Evolutionary conservation across 192 early-diverging fungal species (phyloP).

Genomic region (Backusella mclennaniae): DNA sequence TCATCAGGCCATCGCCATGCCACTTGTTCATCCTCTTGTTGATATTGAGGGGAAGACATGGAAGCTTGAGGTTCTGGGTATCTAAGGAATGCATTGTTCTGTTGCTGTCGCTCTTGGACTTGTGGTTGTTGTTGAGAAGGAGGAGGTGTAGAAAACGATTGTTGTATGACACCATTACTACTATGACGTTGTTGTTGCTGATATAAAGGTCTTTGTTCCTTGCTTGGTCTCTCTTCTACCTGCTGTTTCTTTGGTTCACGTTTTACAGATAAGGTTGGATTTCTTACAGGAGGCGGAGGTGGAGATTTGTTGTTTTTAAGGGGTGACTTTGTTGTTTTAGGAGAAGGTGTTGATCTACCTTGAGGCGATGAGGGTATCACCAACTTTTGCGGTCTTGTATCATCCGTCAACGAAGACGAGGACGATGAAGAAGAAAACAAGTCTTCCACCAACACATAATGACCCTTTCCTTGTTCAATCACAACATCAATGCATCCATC

Average conservation of each 20-base stretch:
- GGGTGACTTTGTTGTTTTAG: neutral
- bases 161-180: neutral
- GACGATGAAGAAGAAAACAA: neutral
- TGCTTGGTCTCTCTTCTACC: too few relatives aligned
- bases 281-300: conserved; percentile 3
- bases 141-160: conserved; percentile 8
- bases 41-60: neutral
- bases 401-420: neutral
- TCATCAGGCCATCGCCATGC: conserved; percentile 13
- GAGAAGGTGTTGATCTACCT: neutral
- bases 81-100: neutral
- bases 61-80: neutral
- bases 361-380: neutral
- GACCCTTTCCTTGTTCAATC: conserved; percentile 18
- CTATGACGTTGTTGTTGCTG: neutral
- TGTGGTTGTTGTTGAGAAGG: neutral
- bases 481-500: conserved; percentile 25
- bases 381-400: neutral
- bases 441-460: conserved; percentile 14
- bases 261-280: conserved; percentile 2
- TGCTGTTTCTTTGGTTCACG: neutral
- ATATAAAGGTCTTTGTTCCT: neutral
- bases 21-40: neutral
- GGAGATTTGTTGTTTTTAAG: neutral
- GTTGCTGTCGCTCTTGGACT: neutral